These are phyloP conservation scores for Tuber aestivum DNA, from an alignment of 495 filamentous ascomycete genomes.

Conservation along the genomic window DNA sequence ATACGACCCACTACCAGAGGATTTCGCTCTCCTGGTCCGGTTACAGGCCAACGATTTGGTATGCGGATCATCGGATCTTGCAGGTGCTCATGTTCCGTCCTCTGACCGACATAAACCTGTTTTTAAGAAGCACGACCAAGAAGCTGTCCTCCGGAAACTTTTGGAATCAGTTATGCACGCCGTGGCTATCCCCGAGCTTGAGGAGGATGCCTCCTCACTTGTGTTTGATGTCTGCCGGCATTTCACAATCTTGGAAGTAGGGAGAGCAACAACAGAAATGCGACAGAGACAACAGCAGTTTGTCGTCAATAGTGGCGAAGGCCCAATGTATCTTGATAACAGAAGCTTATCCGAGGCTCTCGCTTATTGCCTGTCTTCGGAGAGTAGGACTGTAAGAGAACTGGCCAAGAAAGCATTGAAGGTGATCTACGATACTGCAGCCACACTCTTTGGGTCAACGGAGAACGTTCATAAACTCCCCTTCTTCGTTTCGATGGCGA, in stretches of 20 bases:
- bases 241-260: slow-evolving; percentile 86
- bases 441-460: slow-evolving; percentile 68
- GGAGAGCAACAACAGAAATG: slow-evolving; percentile 65
- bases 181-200: slow-evolving; percentile 71
- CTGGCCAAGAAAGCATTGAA: slow-evolving; percentile 72
- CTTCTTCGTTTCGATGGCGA: slow-evolving; percentile 75
- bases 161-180: slow-evolving; percentile 85
- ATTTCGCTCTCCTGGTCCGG: slow-evolving; percentile 74
- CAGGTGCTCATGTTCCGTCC: slow-evolving; percentile 58
- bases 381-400: slow-evolving; percentile 70
- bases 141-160: slow-evolving; percentile 71
- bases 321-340: slow-evolving; percentile 74
- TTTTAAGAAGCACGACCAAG: slow-evolving; percentile 76
- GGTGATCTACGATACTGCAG: slow-evolving; percentile 69
- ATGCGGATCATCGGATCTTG: slow-evolving; percentile 57
- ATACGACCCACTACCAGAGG: slow-evolving; percentile 78
- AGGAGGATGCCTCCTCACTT: slow-evolving; percentile 63
- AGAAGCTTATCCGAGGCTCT: slow-evolving; percentile 82
- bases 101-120: slow-evolving; percentile 76
- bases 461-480: slow-evolving; percentile 63
- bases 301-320: slow-evolving; percentile 76
- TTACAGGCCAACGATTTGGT: slow-evolving; percentile 82
- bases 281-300: slow-evolving; percentile 69
- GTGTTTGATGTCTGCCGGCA: slow-evolving; percentile 77
- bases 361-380: slow-evolving; percentile 78